Conservation (phyloP, 108 stramenopile genomes). For the Skeletonema marinoi region DNA sequence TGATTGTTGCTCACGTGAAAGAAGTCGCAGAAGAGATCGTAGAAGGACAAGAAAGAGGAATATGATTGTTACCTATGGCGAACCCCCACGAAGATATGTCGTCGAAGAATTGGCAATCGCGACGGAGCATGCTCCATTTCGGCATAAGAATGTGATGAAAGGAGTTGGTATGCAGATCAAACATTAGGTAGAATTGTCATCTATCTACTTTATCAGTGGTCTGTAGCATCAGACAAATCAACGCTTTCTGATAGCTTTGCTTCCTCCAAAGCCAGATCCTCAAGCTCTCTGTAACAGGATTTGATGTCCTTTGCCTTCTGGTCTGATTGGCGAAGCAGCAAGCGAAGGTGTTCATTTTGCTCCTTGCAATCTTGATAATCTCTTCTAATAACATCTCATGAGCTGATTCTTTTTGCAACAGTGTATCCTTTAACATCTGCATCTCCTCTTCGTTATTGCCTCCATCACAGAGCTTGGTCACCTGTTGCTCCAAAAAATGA, state of each 20-base stretch:
- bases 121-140: conserved; percentile 90
- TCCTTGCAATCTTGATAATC: not conserved
- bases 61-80: not conserved
- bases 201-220: not conserved
- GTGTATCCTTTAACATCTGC: not conserved
- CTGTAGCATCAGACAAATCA: not conserved
- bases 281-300: not conserved
- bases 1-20: conserved; percentile 66
- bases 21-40: conserved; percentile 1
- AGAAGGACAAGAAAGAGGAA: conserved; percentile 10
- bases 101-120: conserved; percentile 83
- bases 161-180: conserved; percentile 72
- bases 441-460: not conserved
- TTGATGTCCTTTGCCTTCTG: not conserved
- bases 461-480: not conserved
- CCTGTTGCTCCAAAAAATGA: conserved; percentile 30
- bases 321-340: conserved; percentile 5
- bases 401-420: not conserved
- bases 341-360: not conserved
- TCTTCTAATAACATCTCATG: not conserved
- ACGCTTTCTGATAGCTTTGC: not conserved
- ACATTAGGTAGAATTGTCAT: not conserved
- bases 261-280: not conserved
- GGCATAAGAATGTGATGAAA: conserved; percentile 59
- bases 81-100: not conserved